Evolutionary conservation across 129 eudicot genomes (phyloP), one percentile per base, ranked within the genome.

Genomic region (Pulicaria dysenterica): DNA sequence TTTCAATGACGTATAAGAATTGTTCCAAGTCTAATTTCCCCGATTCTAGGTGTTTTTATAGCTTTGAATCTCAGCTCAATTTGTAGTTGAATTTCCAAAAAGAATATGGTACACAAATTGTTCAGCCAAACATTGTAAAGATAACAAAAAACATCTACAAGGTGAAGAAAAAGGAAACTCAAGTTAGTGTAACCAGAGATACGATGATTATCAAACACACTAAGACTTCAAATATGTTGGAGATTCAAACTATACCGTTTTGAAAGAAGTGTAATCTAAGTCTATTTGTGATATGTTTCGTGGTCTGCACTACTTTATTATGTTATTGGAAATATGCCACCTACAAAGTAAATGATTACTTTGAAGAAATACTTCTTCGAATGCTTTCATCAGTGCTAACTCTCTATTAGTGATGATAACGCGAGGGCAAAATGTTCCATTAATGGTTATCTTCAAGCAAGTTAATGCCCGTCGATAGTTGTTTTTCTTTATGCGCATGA

Each of bases 291-390:
- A 39, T 6, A 3, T 38, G 16, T 38, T 60, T 2, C 12, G 12
- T 60, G 34, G 19, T 5, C 10, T 39, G 67, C 34, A 61, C n/a
- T 39, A 31, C 67, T 39, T 39, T 38, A 15, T 38, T 16, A 61
- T 61, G 38, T 38, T 12, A 39, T 39, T 61, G 43, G 13, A 8
- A 14, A 42, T 63, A 42, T 8, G 69, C 7, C 51, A 41, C 19
- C 51, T 42, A 63, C 50, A 63, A 63, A 63, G 69, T 41, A 41
- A 41, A 63, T 63, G 49, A 15, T 41, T 42, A 42, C 69, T 42
- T 7, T 41, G 37, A 15, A 50, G 68, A 63, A 40, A 39, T 1
- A 58, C 14, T 3, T 58, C 41, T 4, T 37, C 63, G 31, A 15
- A 58, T 19, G 3, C 6, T 51, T 24, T 24, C 2, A 24, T 24